Evolutionary conservation across 2,329 filamentous ascomycete species (phyloP), one percentile per base, ranked within the genome.

Genomic region (Stemphylium beticola): DNA sequence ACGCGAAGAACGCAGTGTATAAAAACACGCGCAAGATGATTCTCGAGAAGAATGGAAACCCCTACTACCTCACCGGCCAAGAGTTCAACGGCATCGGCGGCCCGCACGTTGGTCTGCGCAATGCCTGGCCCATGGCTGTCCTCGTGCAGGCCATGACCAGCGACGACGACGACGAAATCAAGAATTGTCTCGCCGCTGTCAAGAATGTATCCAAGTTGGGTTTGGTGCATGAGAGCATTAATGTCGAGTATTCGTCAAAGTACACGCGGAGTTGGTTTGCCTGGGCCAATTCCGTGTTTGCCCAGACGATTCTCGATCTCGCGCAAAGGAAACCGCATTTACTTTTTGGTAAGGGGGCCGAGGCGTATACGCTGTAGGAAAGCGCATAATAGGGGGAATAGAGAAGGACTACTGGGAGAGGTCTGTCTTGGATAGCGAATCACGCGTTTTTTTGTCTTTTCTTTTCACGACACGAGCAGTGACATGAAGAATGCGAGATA

Each of bases 221-320:
- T 0, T 78, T 99, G 43, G 83, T 99, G 2, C 93, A 99, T 68
- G 95, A 99, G 78, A 96, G 91, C 66, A 86, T 99, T 36, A 26
- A 40, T 33, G 41, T 45, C 3, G 15, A 50, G 3, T 14, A 37
- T 22, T 32, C 49, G 17, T 36, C 44, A 36, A 39, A 37, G 33
- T 53, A 53, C 24, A 57, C 54, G 85, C 83, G 86, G 61, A 92
- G 89, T 69, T 98, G 93, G 93, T 98, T 98, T 74, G 92, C 93
- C 2, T 98, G 93, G 95, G 95, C 95, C 10, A 99, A 99, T 66
- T 95, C 92, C 0, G 92, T 99, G 10, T 98, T 96, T 77, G 92
- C 93, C 12, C 88, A 92, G 74, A 96, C 93, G 0, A 91, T 99
- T 40, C 78, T 99, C 46, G 92, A 97, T 78, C 73, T 99, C 47